A percentile compares a stretch with the other conserved stretches of the same genome.
Conservation (phyloP, 345 rosid species). For the Draba incana region DNA sequence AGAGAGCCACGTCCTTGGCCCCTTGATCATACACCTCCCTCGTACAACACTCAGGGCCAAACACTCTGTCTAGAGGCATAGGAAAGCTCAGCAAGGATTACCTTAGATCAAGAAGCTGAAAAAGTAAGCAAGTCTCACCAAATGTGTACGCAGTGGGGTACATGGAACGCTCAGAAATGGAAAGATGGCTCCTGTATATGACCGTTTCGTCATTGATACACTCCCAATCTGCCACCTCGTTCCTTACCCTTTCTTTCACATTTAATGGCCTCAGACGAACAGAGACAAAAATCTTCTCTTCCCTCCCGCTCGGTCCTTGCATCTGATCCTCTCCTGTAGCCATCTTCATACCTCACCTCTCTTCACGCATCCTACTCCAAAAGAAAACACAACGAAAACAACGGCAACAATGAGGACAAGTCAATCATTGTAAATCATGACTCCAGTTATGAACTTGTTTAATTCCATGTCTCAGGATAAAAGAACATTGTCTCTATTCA, state of each 20-base stretch:
- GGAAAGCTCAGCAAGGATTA: constrained; percentile 25
- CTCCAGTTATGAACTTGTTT: constrained; percentile 44
- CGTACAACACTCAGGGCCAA: constrained; percentile 67
- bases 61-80: constrained; percentile 71
- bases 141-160: constrained; percentile 86
- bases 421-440: constrained; percentile 50
- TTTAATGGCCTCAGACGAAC: constrained; percentile 89
- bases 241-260: constrained; percentile 69
- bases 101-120: constrained; percentile 25
- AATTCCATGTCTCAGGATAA: constrained; percentile 36
- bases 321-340: constrained; percentile 57
- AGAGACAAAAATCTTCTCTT: constrained; percentile 79
- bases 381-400: constrained; percentile 39
- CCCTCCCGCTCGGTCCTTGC: constrained; percentile 47
- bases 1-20: constrained; percentile 83
- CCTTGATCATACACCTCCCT: constrained; percentile 79
- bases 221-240: constrained; percentile 93
- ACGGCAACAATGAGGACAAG: constrained; percentile 35
- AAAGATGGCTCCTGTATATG: constrained; percentile 69
- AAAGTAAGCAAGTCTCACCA: constrained; percentile 55
- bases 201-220: constrained; percentile 73
- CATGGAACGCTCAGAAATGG: constrained; percentile 84
- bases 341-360: constrained; percentile 57
- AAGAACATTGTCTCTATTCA: constrained; percentile 41
- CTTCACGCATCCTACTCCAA: constrained; percentile 44